phyloP scores from a whole-genome alignment of 1,284 basidiomycete species.

The Meira miltonrushii region DNA sequence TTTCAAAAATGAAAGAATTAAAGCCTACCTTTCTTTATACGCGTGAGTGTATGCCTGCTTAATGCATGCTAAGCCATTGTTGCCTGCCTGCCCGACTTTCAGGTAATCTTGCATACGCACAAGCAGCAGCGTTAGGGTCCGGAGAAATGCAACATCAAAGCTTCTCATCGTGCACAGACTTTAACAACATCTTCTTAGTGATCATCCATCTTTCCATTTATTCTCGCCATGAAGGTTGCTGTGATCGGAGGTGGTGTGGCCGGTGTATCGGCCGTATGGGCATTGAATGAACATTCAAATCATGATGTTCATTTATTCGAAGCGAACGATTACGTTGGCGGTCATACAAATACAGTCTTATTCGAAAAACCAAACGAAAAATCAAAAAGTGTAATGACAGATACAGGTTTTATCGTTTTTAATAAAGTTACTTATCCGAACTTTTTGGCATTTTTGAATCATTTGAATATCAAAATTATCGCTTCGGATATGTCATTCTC shows the following conservation, averaged over 20 bases:
- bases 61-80: no score
- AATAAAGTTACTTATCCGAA: slow-evolving; percentile 77
- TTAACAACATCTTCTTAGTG: no score
- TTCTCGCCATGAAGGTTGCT: slow-evolving; percentile 56
- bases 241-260: slow-evolving; percentile 74
- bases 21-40: no score
- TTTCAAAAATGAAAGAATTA: no score
- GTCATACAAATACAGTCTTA: slow-evolving; percentile 71
- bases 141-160: no score
- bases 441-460: slow-evolving; percentile 67
- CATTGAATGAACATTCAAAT: slow-evolving; percentile 71
- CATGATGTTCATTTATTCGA: slow-evolving; percentile 78
- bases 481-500: slow-evolving; percentile 74
- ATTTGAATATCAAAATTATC: slow-evolving; percentile 59
- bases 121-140: no score
- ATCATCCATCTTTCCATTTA: no score
- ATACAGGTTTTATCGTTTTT: slow-evolving; percentile 58
- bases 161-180: no score
- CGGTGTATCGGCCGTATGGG: slow-evolving; percentile 72
- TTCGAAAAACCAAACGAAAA: slow-evolving; percentile 51
- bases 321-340: slow-evolving; percentile 62
- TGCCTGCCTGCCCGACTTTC: no score
- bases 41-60: no score
- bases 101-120: no score
- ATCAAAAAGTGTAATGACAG: slow-evolving; percentile 11